Evolutionary conservation across 2,329 filamentous ascomycete genomes (phyloP).

Genomic region (Cordyceps tenuipes): DNA sequence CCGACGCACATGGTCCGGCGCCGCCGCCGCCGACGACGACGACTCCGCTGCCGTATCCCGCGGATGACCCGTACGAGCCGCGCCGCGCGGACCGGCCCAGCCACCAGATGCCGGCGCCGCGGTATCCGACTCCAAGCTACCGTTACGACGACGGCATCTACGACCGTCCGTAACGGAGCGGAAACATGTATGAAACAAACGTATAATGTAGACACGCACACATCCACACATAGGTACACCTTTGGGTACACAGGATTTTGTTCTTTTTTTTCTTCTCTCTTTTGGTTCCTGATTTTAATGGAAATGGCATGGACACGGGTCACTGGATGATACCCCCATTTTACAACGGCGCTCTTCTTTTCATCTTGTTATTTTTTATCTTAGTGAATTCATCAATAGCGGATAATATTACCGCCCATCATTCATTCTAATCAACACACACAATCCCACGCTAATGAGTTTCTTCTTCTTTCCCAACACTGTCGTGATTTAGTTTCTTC

Average conservation of each 20-base stretch:
- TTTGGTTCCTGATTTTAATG: background rate
- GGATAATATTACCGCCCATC: background rate
- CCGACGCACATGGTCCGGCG: background rate
- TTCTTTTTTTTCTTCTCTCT: background rate
- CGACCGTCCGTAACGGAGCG: slow-evolving; percentile 16
- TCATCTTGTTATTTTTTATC: background rate
- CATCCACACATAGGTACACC: background rate
- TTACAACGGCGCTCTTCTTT: background rate
- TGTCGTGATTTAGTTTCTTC: too few relatives aligned
- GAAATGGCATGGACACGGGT: background rate
- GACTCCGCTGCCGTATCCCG: slow-evolving; percentile 2
- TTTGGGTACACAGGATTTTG: background rate
- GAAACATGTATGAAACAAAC: background rate
- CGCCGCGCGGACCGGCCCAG: background rate
- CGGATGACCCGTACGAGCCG: slow-evolving; percentile 6
- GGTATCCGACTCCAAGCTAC: slow-evolving; percentile 19
- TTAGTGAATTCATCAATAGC: background rate
- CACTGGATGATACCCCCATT: background rate
- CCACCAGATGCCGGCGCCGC: background rate
- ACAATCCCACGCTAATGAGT: background rate
- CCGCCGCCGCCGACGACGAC: background rate
- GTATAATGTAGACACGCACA: background rate
- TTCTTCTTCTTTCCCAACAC: background rate
- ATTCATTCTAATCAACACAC: background rate
- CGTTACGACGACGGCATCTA: slow-evolving; percentile 32